Evolutionary conservation across 176 grass and related monocot species (phyloP), one percentile per base, ranked within the genome.

Genomic region (Rhynchospora pubera): DNA sequence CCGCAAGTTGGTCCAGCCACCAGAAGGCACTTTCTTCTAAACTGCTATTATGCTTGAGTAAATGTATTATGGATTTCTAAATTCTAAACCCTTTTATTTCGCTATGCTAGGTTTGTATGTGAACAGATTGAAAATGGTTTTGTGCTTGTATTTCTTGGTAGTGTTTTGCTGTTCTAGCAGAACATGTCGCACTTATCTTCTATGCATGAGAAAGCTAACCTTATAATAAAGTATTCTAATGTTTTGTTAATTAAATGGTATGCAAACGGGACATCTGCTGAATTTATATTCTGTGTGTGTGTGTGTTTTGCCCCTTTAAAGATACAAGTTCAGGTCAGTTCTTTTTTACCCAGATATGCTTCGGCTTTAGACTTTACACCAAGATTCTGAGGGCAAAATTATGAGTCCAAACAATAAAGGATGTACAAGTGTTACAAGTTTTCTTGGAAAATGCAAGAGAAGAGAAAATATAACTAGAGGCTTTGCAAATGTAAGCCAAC

Each of bases 1-100:
- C 57, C 84, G 84, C 19, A 85, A 85, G 62, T 80, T 85, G 63
- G 84, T 85, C n/a, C 84, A 86, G 84, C 84, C 84, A 46, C 84
- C 84, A 62, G 84, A 86, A 69, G 84, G 84, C 24, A 72, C 84
- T 14, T 71, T 82, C 55, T 86, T 86, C 65, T 86, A 67, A 81
- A 81, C 50, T 65, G 62, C 14, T 82, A 82, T 63, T 48, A 16
- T 66, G 22, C 23, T 77, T 56, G 51, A 23, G 23, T 55, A 77
- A 77, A 55, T 77, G 47, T 77, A 77, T 18, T 77, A 56, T 77
- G 72, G 11, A 55, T 32, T 77, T 77, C 26, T 77, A 55, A 77
- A 56, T 23, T 82, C 28, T 5, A 47, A 82, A 82, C 13, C 51
- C 16, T 19, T 58, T 82, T 42, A 8, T 58, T 82, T 82, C 66